These are phyloP conservation scores for Phylloporus scabripes DNA, from an alignment of 768 basidiomycete species.

Conservation along the genomic window DNA sequence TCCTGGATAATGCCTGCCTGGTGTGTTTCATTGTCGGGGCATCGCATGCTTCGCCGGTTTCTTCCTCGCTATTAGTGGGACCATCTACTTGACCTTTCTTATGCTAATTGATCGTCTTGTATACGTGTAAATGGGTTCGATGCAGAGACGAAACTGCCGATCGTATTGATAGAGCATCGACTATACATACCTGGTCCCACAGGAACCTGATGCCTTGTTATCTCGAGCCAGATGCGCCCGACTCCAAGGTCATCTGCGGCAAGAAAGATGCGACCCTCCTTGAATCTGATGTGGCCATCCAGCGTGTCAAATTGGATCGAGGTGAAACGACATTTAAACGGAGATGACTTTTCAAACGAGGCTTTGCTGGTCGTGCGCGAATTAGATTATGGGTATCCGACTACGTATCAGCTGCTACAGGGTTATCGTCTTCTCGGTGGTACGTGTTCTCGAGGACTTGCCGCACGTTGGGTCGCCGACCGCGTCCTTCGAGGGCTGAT, in stretches of 20 bases:
- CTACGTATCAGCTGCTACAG: too few relatives aligned
- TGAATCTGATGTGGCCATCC: constrained; percentile 7
- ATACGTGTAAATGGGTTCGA: constrained; percentile 28
- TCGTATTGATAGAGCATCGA: not conserved
- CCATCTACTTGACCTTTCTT: constrained; percentile 20
- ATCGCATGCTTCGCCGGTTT: constrained; percentile 24
- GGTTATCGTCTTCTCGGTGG: too few relatives aligned
- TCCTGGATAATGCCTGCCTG: constrained; percentile 25
- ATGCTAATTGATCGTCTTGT: constrained; percentile 26
- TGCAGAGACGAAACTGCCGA: constrained; percentile 28
- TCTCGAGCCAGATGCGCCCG: constrained; percentile 29
- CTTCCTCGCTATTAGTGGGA: constrained; percentile 30
- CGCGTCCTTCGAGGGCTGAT: constrained; percentile 8
- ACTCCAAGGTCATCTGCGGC: constrained; percentile 30
- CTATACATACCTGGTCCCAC: constrained; percentile 27
- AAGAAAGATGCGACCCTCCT: constrained; percentile 21
- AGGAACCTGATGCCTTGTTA: constrained; percentile 25
- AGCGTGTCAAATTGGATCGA: not conserved
- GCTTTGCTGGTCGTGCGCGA: constrained; percentile 13
- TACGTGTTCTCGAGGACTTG: too few relatives aligned
- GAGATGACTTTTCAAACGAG: constrained; percentile 26
- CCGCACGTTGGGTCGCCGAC: not conserved
- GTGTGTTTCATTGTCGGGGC: constrained; percentile 17
- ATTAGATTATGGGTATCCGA: too few relatives aligned
- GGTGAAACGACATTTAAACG: constrained; percentile 12